Base-by-base conservation (phyloP, 345 rosid genomes). In the Moricandia arvensis region DNA sequence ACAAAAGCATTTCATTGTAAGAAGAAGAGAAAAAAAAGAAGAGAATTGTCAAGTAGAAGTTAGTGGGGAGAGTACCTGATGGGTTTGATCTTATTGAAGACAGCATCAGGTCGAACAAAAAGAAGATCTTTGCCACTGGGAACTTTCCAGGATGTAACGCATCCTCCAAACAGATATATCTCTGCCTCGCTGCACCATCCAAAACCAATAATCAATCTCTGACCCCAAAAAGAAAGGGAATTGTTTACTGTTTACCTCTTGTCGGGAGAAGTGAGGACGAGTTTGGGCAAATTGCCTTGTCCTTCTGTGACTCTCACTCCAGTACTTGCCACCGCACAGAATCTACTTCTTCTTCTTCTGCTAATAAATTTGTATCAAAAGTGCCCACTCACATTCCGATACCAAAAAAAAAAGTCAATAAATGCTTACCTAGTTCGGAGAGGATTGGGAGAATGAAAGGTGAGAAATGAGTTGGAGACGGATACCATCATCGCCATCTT, bases 91-190 rank as follows among this genome's bases (percentile, higher is more conserved):
- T 89, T 91, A 82, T 91, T 84, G 76, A 94, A 94, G 34, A 94
- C 96, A 62, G 98, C 97, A 84, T 94, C 98, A 15, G 98, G 98
- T 57, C 98, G 73, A 51, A 94, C 96, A 69, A 91, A 94, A 63
- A 91, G 90, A 21, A 94, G 89, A 83, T 94, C 95, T 73, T 85
- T 89, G 2, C 93, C 97, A 69, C 74, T 79, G 9, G 91, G 71
- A 61, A 80, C 75, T 83, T 90, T 94, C 98, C 98, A 94, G 45
- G 97, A 94, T 43, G 97, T 89, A 60, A 94, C 33, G 75, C 97
- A 91, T 33, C 92, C 97, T 65, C 98, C 98, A 78, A 83, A 94
- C 11, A 91, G 69, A 75, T 94, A 94, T 72, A 94, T 80, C 85
- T 91, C 96, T 54, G 95, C 98, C 83, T 90, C 97, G 71, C 96